Base-by-base conservation (phyloP, 495 filamentous ascomycete genomes). In the Trichoderma reesei region DNA sequence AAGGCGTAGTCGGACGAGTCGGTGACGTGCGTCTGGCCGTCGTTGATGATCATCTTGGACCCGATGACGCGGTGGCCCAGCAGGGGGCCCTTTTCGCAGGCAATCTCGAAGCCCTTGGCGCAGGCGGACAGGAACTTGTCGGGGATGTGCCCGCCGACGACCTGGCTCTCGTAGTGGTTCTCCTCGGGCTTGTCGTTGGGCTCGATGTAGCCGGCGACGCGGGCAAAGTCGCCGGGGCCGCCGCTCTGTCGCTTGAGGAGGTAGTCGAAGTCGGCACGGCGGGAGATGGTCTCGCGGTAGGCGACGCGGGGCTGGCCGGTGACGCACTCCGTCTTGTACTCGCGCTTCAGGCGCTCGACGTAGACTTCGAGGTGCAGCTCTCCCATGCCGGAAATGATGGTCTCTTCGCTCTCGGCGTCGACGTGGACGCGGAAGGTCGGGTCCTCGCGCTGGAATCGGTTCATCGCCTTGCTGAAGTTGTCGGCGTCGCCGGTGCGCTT, bases 1-100 rank as follows among this genome's bases (percentile, higher is more conserved):
- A 99, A 99, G n/a, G 95, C 86, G 84, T 91, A 92, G 83, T 99
- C 95, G 48, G 89, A 93, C 3, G 94, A 98, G 78, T 99, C 95
- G 16, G 94, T 98, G 79, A 96, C 92, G 82, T 99, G 95, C 2
- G 91, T 99, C 39, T 92, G 91, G 72, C 95, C 95, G 71, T 99
- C 95, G 74, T 94, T 96, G 77, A 99, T 81, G 60, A 96, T 82
- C 92, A 99, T 96, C 69, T 74, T 79, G 3, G 90, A 83, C 38
- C 94, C 95, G 31, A 99, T 85, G 51, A 99, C 92, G 73, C 85
- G 88, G 82, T 99, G 95, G 61, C 93, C 94, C 66, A 99, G 85
- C 36, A 98, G 80, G 26, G 94, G 94, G 16, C 95, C 95, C 77
- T 92, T 91, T 51, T 89, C 82, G 73, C 90, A 96, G 59, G 88